Evolutionary conservation across 2,329 filamentous ascomycete genomes (phyloP), one percentile per base, ranked within the genome.

Genomic region (Xylariaceae sp.): DNA sequence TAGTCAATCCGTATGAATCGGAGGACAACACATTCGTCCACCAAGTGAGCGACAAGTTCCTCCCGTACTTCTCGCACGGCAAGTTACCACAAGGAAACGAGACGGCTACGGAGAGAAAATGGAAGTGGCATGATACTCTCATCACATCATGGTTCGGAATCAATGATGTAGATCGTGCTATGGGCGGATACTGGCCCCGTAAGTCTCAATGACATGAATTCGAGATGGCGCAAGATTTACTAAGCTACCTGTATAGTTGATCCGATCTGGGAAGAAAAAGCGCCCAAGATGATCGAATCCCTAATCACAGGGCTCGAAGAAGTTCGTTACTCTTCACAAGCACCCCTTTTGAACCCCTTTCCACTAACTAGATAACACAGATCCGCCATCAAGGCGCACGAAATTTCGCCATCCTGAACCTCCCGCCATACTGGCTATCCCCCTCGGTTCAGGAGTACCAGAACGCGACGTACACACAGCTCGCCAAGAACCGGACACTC

Each of bases 161-260:
- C 44, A 62, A 62, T 5, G 61, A 62, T 45, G 54, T 62, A 7
- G 61, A 62, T 56, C 61, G 61, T 3, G 61, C 58, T 1, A 60
- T 62, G 58, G 61, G 61, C 4, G 61, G 61, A 8, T 60, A 62
- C 39, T 62, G 55, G 58, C 61, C 61, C 51, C 39, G 57, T 60
- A 41, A 62, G 60, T 54, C 7, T 10, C 17, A 35, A 4, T 13
- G 3, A 5, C 23, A 30, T 3, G 23, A 30, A 30, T 30, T 30
- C 3, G 23, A 5, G 23, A 30, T 30, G 0, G 3, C 23, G 2
- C 3, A 30, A 30, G 5, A 1, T 30, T 1, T 30, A 2, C 23
- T 30, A 41, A 41, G 37, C 37, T 10, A 41, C n/a, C n/a, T n/a
- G n/a, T 11, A 1, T 41, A 41, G 37, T 41, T 41, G 37, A 41